Base-by-base conservation (phyloP, 257 asterid genomes). In the Dorcoceras hygrometricum region DNA sequence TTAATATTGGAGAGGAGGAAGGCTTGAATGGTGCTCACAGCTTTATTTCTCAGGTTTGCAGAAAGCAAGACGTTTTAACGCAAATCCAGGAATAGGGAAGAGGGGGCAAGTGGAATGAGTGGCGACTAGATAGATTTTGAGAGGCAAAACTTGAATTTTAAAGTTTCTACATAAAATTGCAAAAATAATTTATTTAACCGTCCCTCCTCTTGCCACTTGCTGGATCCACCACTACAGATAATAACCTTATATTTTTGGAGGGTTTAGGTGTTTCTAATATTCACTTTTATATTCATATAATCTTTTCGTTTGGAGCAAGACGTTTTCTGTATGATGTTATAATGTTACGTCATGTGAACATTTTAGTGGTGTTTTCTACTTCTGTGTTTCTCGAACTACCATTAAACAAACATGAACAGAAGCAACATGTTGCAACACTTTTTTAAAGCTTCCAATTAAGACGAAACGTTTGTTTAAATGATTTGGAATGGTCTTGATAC, bases 21-120 rank as follows among this genome's bases (percentile, higher is more conserved):
- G 99, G 99, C 64, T 74, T 94, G 75, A 87, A 82, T 68, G 99
- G 99, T 70, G 99, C 99, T 79, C 97, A 94, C 78, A 88, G 99
- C 83, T 94, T 94, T 77, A 78, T 94, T 54, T 82, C 99, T 77
- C 99, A 93, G 97, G 99, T 93, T 71, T 73, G 71, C 73, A 31
- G 24, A 68, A 36, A 67, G 46, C 32, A 62, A 55, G 57, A 29
- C 63, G 34, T 63, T 12, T 71, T 69, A 43, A 43, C 19, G 51
- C 51, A 39, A 39, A 11, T 39, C 6, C 19, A 39, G 51, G 51
- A 14, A 39, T 39, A 11, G 2, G 51, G 19, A 4, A 12, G 19
- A 3, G 51, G 19, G 19, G 51, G 19, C n/a, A 12, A 14, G 6
- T 2, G 51, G 51, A 19, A 39, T 14, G 51, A 39, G 19, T 5